Percentiles rank a stretch among this genome's conserved stretches.
Conservation (phyloP, 176 grass and related monocot genomes). For the Sorghum bicolor region Sorghum_bicolor_NCBIv3 NC_012871.2:69848001-69848500, state of each 20-base stretch:
- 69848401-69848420: not conserved
- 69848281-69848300: not conserved
- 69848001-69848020: too few relatives aligned
- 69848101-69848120: not conserved
- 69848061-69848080: not conserved
- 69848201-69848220: not conserved
- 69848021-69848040: not conserved
- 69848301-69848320: not conserved
- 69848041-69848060: not conserved
- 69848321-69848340: not conserved
- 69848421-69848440: too few relatives aligned
- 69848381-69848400: not conserved
- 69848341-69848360: not conserved
- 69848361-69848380: not conserved
- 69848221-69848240: not conserved
- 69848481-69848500: constrained; percentile 4
- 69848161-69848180: not conserved
- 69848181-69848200: not conserved
- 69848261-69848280: not conserved
- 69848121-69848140: too few relatives aligned
- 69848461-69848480: constrained; percentile 13
- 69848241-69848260: too few relatives aligned
- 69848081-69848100: not conserved
- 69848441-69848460: not conserved
- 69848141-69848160: not conserved